phyloP scores from a whole-genome alignment of 2,329 filamentous ascomycete species.

The Xylaria digitata region DNA sequence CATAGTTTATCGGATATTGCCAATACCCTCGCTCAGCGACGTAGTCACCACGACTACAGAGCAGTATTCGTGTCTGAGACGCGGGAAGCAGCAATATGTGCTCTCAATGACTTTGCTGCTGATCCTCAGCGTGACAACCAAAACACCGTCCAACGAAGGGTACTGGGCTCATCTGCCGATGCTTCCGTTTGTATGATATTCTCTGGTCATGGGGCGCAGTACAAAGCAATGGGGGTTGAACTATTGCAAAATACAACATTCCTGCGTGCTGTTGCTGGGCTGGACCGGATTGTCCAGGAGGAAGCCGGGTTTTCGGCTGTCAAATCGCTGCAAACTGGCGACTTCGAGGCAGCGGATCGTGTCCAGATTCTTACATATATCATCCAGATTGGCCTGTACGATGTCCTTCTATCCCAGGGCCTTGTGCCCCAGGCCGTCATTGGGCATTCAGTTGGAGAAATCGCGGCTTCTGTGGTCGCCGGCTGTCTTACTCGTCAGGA shows the following conservation, averaged over 20 bases:
- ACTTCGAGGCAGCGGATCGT: conserved; percentile 45
- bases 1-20: conserved; percentile 20
- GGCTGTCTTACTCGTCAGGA: conserved; percentile 51
- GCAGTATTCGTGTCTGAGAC: conserved; percentile 20
- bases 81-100: conserved; percentile 20
- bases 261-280: conserved; percentile 37
- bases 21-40: conserved; percentile 27
- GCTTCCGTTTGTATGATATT: conserved; percentile 48
- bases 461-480: conserved; percentile 53
- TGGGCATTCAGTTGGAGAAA: conserved; percentile 57
- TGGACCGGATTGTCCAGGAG: conserved; percentile 46
- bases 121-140: conserved; percentile 27
- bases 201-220: conserved; percentile 58
- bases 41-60: conserved; percentile 31
- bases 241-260: conserved; percentile 50
- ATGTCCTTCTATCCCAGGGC: conserved; percentile 49
- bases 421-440: conserved; percentile 52
- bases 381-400: conserved; percentile 51
- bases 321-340: conserved; percentile 34
- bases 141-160: conserved; percentile 13
- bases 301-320: conserved; percentile 44
- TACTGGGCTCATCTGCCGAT: not conserved
- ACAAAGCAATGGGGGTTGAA: conserved; percentile 54
- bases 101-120: conserved; percentile 19
- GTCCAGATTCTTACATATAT: conserved; percentile 52